phyloP scores from a whole-genome alignment of 2,329 filamentous ascomycete genomes.

The Pyrenophora teres region DNA sequence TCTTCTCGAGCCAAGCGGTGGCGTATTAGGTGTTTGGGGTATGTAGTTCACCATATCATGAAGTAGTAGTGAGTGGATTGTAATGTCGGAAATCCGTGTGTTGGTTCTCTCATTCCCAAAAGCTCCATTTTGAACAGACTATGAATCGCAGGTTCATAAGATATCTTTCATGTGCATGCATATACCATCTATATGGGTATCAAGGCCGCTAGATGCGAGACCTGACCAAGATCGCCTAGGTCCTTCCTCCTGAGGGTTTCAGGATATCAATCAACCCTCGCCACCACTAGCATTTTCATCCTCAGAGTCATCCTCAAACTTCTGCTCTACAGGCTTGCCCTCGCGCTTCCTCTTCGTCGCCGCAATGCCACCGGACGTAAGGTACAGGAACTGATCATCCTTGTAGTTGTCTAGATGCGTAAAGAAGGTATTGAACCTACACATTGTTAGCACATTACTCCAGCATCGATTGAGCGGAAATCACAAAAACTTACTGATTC shows the following conservation, averaged over 20 bases:
- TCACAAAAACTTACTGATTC: conserved; percentile 69
- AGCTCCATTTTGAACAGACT: too few species aligned
- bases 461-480: neutral
- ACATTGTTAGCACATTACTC: conserved; percentile 15
- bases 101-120: too few species aligned
- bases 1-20: too few species aligned
- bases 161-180: neutral
- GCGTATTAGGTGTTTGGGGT: too few species aligned
- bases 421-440: conserved; percentile 55
- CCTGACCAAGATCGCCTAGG: too few species aligned
- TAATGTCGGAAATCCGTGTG: too few species aligned
- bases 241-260: too few species aligned
- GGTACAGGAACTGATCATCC: conserved; percentile 55
- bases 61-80: too few species aligned
- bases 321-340: conserved; percentile 33
- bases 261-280: conserved; percentile 26
- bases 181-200: neutral
- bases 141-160: too few species aligned
- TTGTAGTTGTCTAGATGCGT: conserved; percentile 57
- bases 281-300: conserved; percentile 44
- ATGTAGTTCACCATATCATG: too few species aligned
- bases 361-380: conserved; percentile 55
- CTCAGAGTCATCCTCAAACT: conserved; percentile 43
- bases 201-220: neutral
- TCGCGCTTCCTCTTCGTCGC: conserved; percentile 46